These are phyloP conservation scores for Microcyclospora tardicrescens DNA, from an alignment of 2,329 filamentous ascomycete species.

Conservation along the genomic window DNA sequence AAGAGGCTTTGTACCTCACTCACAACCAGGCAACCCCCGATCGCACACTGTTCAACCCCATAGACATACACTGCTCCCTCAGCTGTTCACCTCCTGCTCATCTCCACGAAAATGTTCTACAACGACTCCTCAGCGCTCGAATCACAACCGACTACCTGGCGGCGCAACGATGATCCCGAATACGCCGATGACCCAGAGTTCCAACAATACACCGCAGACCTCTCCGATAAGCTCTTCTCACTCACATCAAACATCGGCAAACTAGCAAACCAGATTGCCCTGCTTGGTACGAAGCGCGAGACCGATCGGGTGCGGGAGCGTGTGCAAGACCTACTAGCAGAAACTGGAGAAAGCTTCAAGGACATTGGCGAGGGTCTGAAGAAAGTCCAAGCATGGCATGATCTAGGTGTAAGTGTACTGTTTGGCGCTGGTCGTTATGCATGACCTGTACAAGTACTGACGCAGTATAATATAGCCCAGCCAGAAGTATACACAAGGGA, in stretches of 20 bases:
- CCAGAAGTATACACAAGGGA: constrained; percentile 93
- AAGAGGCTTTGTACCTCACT: too few relatives aligned
- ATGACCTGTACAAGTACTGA: constrained; percentile 42
- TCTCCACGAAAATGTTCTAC: constrained; percentile 59
- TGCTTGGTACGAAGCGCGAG: constrained; percentile 81
- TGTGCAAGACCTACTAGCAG: constrained; percentile 75
- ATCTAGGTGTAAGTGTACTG: constrained; percentile 52
- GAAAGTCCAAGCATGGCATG: constrained; percentile 63
- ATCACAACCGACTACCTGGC: constrained; percentile 56
- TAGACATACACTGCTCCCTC: background rate
- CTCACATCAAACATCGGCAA: constrained; percentile 80
- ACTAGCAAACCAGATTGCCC: constrained; percentile 68
- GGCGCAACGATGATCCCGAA: constrained; percentile 55
- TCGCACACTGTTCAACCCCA: background rate
- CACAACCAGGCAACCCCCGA: too few relatives aligned
- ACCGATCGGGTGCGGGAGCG: constrained; percentile 82
- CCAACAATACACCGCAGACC: constrained; percentile 62
- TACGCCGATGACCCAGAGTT: constrained; percentile 93
- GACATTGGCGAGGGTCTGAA: constrained; percentile 89
- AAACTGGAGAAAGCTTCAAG: constrained; percentile 76
- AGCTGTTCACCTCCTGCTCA: background rate
- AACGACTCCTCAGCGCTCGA: constrained; percentile 76
- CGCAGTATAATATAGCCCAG: constrained; percentile 49
- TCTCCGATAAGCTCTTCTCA: constrained; percentile 80
- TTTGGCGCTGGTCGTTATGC: background rate